Evolutionary conservation across 108 stramenopile species (phyloP).

Genomic region (Cyclotella atomus): DNA sequence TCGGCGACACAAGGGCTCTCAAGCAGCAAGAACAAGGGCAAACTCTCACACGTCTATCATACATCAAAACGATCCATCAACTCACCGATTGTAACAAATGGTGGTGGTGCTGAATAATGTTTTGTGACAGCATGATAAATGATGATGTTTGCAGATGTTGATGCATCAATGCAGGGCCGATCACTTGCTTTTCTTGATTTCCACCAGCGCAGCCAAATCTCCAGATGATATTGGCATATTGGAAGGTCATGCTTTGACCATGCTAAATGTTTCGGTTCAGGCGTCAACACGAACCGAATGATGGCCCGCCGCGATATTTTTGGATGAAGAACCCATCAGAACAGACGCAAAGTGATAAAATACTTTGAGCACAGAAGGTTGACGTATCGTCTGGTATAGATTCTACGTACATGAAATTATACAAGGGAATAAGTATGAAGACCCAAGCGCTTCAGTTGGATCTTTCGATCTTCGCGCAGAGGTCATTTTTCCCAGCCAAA

Average conservation of each 20-base stretch:
- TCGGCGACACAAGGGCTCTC: neutral
- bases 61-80: neutral
- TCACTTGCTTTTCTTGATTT: constrained; percentile 15
- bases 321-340: too few relatives aligned
- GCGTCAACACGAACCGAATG: constrained; percentile 19
- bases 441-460: neutral
- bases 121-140: constrained; percentile 21
- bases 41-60: neutral
- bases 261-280: neutral
- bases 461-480: neutral
- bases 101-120: neutral
- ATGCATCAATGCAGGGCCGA: neutral
- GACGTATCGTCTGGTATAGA: constrained; percentile 1
- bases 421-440: neutral
- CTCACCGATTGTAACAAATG: constrained; percentile 5
- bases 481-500: constrained; percentile 6
- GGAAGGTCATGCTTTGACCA: constrained; percentile 3
- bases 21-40: neutral
- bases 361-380: neutral
- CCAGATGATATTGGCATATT: constrained; percentile 11
- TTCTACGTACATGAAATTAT: neutral
- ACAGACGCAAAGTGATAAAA: too few relatives aligned
- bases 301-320: too few relatives aligned
- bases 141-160: constrained; percentile 6
- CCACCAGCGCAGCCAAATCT: neutral